Evolutionary conservation across 345 rosid genomes (phyloP).

Genomic region (Citrus inodora): DNA sequence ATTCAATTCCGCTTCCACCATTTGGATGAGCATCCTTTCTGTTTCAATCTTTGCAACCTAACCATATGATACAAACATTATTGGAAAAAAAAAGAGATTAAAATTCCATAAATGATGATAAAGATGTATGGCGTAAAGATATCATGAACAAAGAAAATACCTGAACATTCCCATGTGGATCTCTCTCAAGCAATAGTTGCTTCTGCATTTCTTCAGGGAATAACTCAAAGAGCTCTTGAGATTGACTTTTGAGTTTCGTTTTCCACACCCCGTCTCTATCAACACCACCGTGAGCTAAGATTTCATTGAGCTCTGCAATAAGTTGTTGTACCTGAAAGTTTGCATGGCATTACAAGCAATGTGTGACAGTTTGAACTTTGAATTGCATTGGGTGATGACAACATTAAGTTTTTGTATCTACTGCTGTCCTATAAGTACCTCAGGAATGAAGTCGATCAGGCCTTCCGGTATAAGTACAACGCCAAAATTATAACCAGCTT

Average conservation of each 20-base stretch:
- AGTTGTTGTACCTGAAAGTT: slow-evolving; percentile 45
- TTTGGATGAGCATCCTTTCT: slow-evolving; percentile 44
- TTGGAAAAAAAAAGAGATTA: not conserved
- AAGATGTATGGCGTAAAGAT: not conserved
- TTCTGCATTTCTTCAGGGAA: slow-evolving; percentile 38
- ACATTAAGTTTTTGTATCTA: not conserved
- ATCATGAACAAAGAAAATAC: slow-evolving; percentile 2
- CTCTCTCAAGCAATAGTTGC: slow-evolving; percentile 42
- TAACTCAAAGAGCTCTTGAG: slow-evolving; percentile 37
- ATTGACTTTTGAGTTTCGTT: slow-evolving; percentile 31
- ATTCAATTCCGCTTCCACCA: slow-evolving; percentile 41
- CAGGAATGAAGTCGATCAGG: slow-evolving; percentile 57
- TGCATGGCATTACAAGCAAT: not conserved
- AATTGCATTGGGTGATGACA: not conserved
- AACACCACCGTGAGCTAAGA: slow-evolving; percentile 36
- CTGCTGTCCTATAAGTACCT: slow-evolving; percentile 24
- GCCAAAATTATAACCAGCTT: slow-evolving; percentile 44
- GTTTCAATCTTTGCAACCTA: slow-evolving; percentile 48
- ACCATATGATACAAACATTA: not conserved
- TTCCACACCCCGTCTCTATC: slow-evolving; percentile 38
- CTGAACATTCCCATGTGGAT: slow-evolving; percentile 52
- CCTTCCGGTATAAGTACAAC: slow-evolving; percentile 56
- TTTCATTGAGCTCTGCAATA: slow-evolving; percentile 48
- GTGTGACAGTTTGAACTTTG: not conserved
- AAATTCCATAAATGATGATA: not conserved